Evolutionary conservation across 495 filamentous ascomycete species (phyloP), one percentile per base, ranked within the genome.

Genomic region (Annulohypoxylon maeteangense): DNA sequence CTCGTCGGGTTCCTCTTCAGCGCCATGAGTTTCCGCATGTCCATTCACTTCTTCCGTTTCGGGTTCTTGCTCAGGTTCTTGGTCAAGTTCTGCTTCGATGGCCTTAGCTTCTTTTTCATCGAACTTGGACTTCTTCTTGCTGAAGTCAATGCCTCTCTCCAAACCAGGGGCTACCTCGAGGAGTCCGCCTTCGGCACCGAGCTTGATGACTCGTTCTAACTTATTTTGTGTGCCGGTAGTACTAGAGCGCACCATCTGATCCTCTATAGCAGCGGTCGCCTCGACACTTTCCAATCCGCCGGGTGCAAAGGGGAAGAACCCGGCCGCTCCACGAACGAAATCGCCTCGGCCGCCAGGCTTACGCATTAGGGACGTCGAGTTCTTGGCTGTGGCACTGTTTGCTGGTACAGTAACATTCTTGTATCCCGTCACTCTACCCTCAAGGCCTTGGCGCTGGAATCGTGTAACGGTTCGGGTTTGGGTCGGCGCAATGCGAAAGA

Each of bases 301-400:
- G 0, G 96, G 96, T 0, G 93, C 90, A 75, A 99, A 99, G 3
- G 95, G 95, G 67, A 97, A 95, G 81, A 97, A 98, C 0, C 95
- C 96, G 20, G 94, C 92, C 18, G 91, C 94, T 14, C 95, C 95
- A n/a, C 95, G 87, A 20, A 99, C 94, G 78, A 98, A 97, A 56
- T 98, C 94, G 38, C 92, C 93, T 69, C 92, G 88, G 63, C 87
- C 89, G 40, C 94, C 95, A 25, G 95, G 95, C 72, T 95, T 95
- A 40, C 95, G 87, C 8, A 92, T 81, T 38, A 99, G 83, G 0
- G 94, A 97, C 0, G 96, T 99, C 22, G 94, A 98, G 74, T 97
- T 97, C 81, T 99, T 99, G 4, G 95, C 95, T 16, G 91, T 98
- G 1, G 93, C 93, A 63, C 92, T 95, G 64, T 87, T 90, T 22